Evolutionary conservation across 768 basidiomycete species (phyloP), one percentile per base, ranked within the genome.

Genomic region (Thelephora aurantiotincta): DNA sequence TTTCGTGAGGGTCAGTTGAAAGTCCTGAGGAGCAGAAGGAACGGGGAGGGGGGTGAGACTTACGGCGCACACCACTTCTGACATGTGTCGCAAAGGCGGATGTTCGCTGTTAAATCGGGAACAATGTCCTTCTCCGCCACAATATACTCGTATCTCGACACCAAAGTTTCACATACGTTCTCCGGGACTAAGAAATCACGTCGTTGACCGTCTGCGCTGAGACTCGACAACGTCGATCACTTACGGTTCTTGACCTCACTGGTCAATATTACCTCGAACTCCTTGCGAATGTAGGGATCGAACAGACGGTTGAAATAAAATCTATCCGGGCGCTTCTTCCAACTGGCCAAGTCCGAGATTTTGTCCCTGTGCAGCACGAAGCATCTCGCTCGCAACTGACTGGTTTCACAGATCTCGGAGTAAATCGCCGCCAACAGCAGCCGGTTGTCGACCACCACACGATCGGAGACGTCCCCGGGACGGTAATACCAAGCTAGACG

Each of bases 271-370:
- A 97, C 85, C 62, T 98, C 96, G 63, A 94, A 97, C 66, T 97
- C 93, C 63, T 88, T 87, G 70, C 94, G 92, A 66, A 97, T 89
- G 65, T 94, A 97, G 46, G 92, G 91, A 68, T 98, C 94, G 61
- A 94, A 99, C 23, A 97, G 73, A 57, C 86, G 81, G 57, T 80
- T 81, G 72, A 92, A 99, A 71, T 93, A 96, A 72, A 99, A 99
- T 54, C 88, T 78, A 65, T 99, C 94, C 1, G 87, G 83, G 38
- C 81, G 75, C 63, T 87, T 88, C 70, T 92, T 97, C 90, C 90
- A 97, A 5, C 80, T 82, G 58, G 86, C 77, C 34, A 96, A 69
- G 68, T 97, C 88, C 44, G 87, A 80, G 57, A 94, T 92, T 69
- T 91, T 90, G 72, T 97, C 92, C 62, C 89, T 76, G 66, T 98